These are phyloP conservation scores for Sporothrix humicola DNA, from an alignment of 2,329 filamentous ascomycete species.

Conservation along the genomic window DNA sequence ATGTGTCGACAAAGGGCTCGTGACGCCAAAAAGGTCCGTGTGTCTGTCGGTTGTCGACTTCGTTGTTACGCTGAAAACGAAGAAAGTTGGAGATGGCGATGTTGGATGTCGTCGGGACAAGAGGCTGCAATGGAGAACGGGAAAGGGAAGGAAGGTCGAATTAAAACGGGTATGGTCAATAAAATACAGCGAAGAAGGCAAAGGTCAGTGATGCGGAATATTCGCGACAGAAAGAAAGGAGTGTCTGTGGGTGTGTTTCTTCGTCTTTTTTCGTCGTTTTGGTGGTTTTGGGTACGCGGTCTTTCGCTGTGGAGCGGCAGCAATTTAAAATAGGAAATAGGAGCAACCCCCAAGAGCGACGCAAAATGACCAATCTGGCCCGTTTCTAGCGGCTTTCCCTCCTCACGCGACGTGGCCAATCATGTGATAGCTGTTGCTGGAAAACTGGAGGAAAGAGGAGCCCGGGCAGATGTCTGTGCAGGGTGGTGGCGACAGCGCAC, in stretches of 20 bases:
- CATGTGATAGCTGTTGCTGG: conserved; percentile 23
- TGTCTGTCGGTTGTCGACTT: neutral
- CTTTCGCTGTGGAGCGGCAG: conserved; percentile 18
- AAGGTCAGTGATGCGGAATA: conserved; percentile 21
- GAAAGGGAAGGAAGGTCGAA: neutral
- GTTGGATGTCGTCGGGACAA: neutral
- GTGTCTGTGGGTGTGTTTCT: conserved; percentile 1
- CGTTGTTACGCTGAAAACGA: neutral
- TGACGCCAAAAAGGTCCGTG: neutral
- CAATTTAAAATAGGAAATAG: conserved; percentile 19
- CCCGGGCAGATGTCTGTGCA: neutral
- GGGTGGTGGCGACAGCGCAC: conserved; percentile 15
- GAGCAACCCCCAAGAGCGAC: neutral
- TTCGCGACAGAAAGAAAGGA: conserved; percentile 31
- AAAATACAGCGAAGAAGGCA: conserved; percentile 13
- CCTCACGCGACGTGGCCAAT: conserved; percentile 26
- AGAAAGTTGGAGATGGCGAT: neutral
- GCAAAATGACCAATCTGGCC: conserved; percentile 37
- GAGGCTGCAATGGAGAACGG: neutral
- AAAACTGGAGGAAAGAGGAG: neutral
- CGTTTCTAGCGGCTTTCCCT: conserved; percentile 30
- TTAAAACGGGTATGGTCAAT: conserved; percentile 16
- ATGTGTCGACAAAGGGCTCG: neutral
- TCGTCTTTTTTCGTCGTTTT: neutral
- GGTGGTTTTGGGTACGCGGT: conserved; percentile 22